phyloP scores from a whole-genome alignment of 768 basidiomycete species.

The Asterophora parasitica region DNA sequence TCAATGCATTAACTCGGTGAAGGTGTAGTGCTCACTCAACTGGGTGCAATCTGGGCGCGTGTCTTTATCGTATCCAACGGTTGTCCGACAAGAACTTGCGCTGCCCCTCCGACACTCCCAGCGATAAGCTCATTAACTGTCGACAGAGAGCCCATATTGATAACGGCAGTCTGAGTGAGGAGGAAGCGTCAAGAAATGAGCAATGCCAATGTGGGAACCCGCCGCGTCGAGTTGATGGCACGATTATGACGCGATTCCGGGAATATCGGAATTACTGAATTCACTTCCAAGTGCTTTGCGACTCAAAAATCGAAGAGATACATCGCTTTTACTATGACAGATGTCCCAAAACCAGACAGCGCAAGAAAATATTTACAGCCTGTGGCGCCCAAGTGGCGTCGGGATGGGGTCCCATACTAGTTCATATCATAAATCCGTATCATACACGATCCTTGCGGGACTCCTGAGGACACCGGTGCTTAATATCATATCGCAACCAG shows the following conservation, averaged over 20 bases:
- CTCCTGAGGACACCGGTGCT: neutral
- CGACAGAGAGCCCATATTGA: conserved; percentile 28
- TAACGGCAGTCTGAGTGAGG: neutral
- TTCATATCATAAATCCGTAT: neutral
- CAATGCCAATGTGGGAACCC: too few species aligned
- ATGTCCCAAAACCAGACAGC: too few species aligned
- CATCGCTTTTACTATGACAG: too few species aligned
- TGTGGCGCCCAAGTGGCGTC: too few species aligned
- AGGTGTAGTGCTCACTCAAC: conserved; percentile 36
- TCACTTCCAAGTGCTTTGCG: too few species aligned
- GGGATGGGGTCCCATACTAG: too few species aligned
- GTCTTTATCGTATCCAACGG: conserved; percentile 88
- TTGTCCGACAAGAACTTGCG: conserved; percentile 93
- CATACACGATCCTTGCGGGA: conserved; percentile 8
- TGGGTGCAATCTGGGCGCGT: conserved; percentile 80
- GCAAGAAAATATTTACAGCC: too few species aligned
- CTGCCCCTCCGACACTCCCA: conserved; percentile 88
- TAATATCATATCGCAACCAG: neutral
- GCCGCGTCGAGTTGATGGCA: conserved; percentile 2
- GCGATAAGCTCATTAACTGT: conserved; percentile 82
- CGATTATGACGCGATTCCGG: conserved; percentile 14
- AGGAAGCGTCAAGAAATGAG: neutral
- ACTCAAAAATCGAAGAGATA: too few species aligned
- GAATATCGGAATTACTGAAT: neutral
- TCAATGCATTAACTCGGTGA: conserved; percentile 4